A percentile compares a stretch with the other conserved stretches of the same genome.
These are phyloP conservation scores for Trichoderma cornu-damae DNA, from an alignment of 2,329 filamentous ascomycete genomes.

Conservation along the genomic window DNA sequence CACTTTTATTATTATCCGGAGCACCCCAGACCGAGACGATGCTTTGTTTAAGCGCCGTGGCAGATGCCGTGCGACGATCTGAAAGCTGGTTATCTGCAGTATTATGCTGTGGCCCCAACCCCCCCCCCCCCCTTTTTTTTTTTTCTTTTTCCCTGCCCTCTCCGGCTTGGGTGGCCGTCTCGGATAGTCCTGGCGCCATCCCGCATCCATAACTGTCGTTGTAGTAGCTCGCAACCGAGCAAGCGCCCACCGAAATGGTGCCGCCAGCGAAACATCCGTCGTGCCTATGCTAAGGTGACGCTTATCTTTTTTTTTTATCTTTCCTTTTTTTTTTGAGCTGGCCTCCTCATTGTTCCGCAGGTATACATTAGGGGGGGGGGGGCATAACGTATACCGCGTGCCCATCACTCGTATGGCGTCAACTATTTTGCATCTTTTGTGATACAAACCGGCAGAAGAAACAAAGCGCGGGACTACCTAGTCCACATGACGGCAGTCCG, in stretches of 20 bases:
- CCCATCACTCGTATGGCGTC: neutral
- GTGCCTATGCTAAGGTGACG: neutral
- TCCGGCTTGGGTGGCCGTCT: neutral
- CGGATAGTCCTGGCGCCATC: conserved; percentile 9
- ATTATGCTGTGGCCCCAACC: conserved; percentile 14
- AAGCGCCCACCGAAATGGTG: neutral
- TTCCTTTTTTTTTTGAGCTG: conserved; percentile 1
- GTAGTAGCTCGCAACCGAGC: conserved; percentile 2
- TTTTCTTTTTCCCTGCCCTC: neutral
- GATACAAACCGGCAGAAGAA: neutral
- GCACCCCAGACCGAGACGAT: conserved; percentile 10
- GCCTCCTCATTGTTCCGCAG: neutral
- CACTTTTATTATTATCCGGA: conserved; percentile 15
- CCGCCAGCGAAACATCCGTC: conserved; percentile 1
- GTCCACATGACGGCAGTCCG: conserved; percentile 17
- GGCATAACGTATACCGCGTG: neutral
- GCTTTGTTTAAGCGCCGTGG: conserved; percentile 2
- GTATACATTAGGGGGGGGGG: neutral
- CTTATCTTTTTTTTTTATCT: conserved; percentile 3
- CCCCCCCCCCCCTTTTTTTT: no score
- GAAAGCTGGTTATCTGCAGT: neutral
- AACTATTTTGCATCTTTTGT: neutral
- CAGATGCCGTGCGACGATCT: conserved; percentile 12
- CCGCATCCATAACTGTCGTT: conserved; percentile 7
- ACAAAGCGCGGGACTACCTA: conserved; percentile 9